Conservation (phyloP, 148 eudicot species). For the Silene uniflora region DNA sequence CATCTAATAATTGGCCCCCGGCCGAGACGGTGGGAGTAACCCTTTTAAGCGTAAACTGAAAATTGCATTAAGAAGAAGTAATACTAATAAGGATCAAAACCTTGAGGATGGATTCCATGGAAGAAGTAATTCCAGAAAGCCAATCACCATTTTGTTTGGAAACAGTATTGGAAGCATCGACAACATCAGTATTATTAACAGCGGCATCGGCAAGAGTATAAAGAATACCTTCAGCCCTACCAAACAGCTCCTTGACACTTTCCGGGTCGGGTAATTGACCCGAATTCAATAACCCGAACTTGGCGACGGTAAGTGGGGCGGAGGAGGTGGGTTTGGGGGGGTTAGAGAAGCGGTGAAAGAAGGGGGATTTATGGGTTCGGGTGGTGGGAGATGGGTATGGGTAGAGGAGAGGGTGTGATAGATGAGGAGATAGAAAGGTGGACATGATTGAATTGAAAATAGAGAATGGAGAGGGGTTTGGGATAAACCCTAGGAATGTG, state of each 20-base stretch:
- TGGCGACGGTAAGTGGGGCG: slow-evolving; percentile 36
- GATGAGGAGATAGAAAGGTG: slow-evolving; percentile 25
- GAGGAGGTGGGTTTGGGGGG: slow-evolving; percentile 24
- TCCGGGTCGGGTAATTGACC: slow-evolving; percentile 64
- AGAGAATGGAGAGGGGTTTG: background rate
- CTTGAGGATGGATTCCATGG: slow-evolving; percentile 92
- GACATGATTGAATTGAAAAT: slow-evolving; percentile 17
- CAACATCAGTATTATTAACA: slow-evolving; percentile 44
- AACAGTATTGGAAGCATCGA: slow-evolving; percentile 22
- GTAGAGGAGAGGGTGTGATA: slow-evolving; percentile 18
- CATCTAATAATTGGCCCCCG: too few relatives aligned
- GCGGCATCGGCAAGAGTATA: slow-evolving; percentile 94
- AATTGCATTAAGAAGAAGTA: background rate
- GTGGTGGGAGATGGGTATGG: slow-evolving; percentile 22
- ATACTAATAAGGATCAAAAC: slow-evolving; percentile 22
- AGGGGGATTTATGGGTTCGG: slow-evolving; percentile 28
- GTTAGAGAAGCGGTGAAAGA: slow-evolving; percentile 21
- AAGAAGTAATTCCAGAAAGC: slow-evolving; percentile 76
- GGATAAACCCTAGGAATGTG: slow-evolving; percentile 30
- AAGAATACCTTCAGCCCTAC: slow-evolving; percentile 59
- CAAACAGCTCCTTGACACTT: slow-evolving; percentile 42
- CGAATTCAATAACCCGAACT: slow-evolving; percentile 51
- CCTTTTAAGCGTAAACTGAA: background rate
- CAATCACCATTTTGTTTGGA: slow-evolving; percentile 83
- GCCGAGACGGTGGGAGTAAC: too few relatives aligned